These are phyloP conservation scores for Lagenidium sp. DNA, from an alignment of 352 stramenopile species.

Conservation along the genomic window DNA sequence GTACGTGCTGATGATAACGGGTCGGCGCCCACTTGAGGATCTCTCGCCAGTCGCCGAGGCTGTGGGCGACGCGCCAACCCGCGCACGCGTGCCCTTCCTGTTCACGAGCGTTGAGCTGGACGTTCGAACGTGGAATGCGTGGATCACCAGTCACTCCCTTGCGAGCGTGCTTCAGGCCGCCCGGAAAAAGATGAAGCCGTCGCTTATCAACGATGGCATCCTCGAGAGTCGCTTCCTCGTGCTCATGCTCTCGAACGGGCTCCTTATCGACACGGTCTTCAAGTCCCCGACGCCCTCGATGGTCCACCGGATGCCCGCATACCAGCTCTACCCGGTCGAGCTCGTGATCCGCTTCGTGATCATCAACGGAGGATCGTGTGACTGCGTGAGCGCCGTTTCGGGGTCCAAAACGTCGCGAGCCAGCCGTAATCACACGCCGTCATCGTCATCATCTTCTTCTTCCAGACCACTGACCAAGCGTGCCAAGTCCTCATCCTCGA, in stretches of 20 bases:
- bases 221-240: slow-evolving; percentile 60
- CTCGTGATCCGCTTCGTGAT: slow-evolving; percentile 45
- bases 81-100: slow-evolving; percentile 40
- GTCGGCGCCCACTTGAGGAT: background rate
- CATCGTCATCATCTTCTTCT: too few relatives aligned
- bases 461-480: too few relatives aligned
- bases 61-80: background rate
- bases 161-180: slow-evolving; percentile 7
- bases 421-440: too few relatives aligned
- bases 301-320: slow-evolving; percentile 5
- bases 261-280: slow-evolving; percentile 13
- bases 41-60: slow-evolving; percentile 2
- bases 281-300: slow-evolving; percentile 11
- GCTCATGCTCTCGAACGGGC: slow-evolving; percentile 51
- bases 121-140: slow-evolving; percentile 62
- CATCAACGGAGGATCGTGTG: slow-evolving; percentile 13
- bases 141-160: slow-evolving; percentile 35
- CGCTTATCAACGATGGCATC: slow-evolving; percentile 13
- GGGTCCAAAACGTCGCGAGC: too few relatives aligned
- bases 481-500: too few relatives aligned
- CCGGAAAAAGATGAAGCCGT: slow-evolving; percentile 7
- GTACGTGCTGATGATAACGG: slow-evolving; percentile 8
- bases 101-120: slow-evolving; percentile 52
- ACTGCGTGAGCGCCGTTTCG: too few relatives aligned
- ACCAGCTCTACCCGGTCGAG: slow-evolving; percentile 16